Base-by-base conservation (phyloP, 352 stramenopile species). In the Phytophthora megakarya region DNA sequence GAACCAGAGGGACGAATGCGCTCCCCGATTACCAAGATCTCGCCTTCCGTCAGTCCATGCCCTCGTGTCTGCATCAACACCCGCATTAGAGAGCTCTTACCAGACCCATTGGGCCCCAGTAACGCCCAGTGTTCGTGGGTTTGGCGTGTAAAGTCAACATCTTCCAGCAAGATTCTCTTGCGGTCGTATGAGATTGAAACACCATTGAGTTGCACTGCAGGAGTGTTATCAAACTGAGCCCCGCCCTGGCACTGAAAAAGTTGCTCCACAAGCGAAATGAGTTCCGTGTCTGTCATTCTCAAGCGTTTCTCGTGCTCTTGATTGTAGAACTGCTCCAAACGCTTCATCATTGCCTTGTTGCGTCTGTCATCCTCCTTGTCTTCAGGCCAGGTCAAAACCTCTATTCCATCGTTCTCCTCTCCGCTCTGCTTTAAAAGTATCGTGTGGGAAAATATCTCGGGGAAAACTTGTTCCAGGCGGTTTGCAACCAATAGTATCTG, bases 401-500 rank as follows among this genome's bases (percentile, higher is more conserved):
- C 72, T 19, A 88, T n/a, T 2, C 38, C 48, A 10, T 37, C 7
- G 19, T 52, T 46, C 33, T 65, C 35, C 3, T 38, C 19, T 4
- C 60, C 49, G 40, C 32, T 28, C 32, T 77, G 78, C 22, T 66
- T 76, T 15, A 83, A 43, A 19, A 92, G 45, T 30, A 92, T 71
- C 5, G 80, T 75, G 50, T 92, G 82, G 38, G 80, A 83, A 18
- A 88, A 69, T 10, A 97, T 80, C 53, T 96, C 87, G 2, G 88
- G 76, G 12, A 89, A 81, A 19, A 98, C 78, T 69, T 98, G 91
- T 54, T 98, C 92, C 23, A 93, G 61, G 5, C 93, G 74, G 56
- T 98, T 96, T 7, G 86, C 92, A 22, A 96, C 80, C 23, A 97
- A 53, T 26, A 98, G 50, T 15, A 98, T 78, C 68, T 97, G 91